Evolutionary conservation across 305 asterid genomes (phyloP).

Genomic region (Stenogyne calaminthoides): DNA sequence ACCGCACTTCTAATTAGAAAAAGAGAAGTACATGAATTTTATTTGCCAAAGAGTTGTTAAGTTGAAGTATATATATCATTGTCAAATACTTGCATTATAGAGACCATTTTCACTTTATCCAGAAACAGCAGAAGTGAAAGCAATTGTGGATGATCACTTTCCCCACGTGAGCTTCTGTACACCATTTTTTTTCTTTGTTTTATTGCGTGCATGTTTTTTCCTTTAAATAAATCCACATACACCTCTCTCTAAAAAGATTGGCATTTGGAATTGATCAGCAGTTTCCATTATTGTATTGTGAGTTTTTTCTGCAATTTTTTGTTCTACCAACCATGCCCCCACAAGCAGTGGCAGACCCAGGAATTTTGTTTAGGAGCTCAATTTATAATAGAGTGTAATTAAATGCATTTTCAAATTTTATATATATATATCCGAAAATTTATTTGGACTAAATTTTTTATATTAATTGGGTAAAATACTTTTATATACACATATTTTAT

Average conservation of each 20-base stretch:
- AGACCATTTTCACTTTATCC: slow-evolving; percentile 7
- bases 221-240: background rate
- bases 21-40: no score
- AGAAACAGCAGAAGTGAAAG: slow-evolving; percentile 5
- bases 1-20: no score
- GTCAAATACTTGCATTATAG: background rate
- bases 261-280: background rate
- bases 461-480: no score
- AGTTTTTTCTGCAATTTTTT: background rate
- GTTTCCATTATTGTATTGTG: slow-evolving; percentile 1
- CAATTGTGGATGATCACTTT: background rate
- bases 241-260: slow-evolving; percentile 7
- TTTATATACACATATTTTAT: no score
- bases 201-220: background rate
- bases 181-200: background rate
- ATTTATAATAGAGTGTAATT: no score
- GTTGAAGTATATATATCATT: background rate
- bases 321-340: background rate
- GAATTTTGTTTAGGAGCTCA: no score
- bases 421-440: no score
- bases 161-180: slow-evolving; percentile 35
- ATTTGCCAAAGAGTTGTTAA: no score
- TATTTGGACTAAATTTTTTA: no score
- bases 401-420: no score
- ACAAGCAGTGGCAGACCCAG: no score